These are phyloP conservation scores for Coemansia sp. DNA, from an alignment of 192 early-diverging fungal species.

Conservation along the genomic window DNA sequence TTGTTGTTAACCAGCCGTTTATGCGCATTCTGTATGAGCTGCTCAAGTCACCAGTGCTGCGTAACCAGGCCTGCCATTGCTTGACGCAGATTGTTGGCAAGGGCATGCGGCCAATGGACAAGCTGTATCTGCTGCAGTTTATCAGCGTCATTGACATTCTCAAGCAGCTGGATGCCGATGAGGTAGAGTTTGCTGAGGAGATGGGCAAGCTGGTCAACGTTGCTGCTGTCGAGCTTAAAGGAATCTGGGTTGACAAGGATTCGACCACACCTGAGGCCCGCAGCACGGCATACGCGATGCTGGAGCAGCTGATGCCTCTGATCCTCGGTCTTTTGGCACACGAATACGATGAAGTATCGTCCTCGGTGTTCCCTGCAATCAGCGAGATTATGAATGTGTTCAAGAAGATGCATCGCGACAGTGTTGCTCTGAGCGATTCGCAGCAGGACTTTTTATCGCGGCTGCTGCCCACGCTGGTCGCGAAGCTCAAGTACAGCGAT, in stretches of 20 bases:
- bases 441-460: slow-evolving; percentile 35
- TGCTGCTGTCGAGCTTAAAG: slow-evolving; percentile 35
- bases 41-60: slow-evolving; percentile 58
- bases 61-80: slow-evolving; percentile 77
- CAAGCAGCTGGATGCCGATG: slow-evolving; percentile 34
- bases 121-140: slow-evolving; percentile 79
- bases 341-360: slow-evolving; percentile 81
- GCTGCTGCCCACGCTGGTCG: slow-evolving; percentile 58
- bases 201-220: slow-evolving; percentile 45
- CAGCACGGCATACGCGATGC: slow-evolving; percentile 57
- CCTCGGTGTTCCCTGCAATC: slow-evolving; percentile 74
- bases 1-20: slow-evolving; percentile 82
- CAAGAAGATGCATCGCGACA: slow-evolving; percentile 53
- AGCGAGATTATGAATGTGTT: slow-evolving; percentile 66
- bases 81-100: slow-evolving; percentile 84
- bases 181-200: slow-evolving; percentile 46
- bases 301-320: slow-evolving; percentile 75
- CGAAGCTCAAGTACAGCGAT: slow-evolving; percentile 90
- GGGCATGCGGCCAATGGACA: slow-evolving; percentile 90
- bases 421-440: slow-evolving; percentile 16
- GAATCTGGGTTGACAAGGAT: slow-evolving; percentile 41
- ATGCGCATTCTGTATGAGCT: slow-evolving; percentile 74
- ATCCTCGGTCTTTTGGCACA: slow-evolving; percentile 76
- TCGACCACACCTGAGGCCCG: slow-evolving; percentile 30
- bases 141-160: slow-evolving; percentile 48